These are phyloP conservation scores for Penicillium sclerotigenum DNA, from an alignment of 2,329 filamentous ascomycete species.

Conservation along the genomic window DNA sequence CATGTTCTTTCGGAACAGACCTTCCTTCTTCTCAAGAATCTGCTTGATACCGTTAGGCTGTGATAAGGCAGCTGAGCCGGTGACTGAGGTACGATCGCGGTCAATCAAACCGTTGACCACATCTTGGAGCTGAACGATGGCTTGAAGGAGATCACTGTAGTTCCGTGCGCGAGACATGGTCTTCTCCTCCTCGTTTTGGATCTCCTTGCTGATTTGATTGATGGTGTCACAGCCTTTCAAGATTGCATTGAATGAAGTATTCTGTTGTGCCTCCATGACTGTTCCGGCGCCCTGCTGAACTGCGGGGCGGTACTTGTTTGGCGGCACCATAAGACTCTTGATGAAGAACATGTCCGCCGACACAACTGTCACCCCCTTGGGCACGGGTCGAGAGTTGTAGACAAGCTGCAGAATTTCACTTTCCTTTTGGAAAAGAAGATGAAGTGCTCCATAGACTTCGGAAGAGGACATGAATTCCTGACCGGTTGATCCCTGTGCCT, in stretches of 20 bases:
- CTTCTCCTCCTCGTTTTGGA: constrained; percentile 52
- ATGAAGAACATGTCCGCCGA: constrained; percentile 93
- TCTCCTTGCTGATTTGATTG: constrained; percentile 69
- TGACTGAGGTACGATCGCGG: constrained; percentile 77
- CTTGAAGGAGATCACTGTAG: constrained; percentile 74
- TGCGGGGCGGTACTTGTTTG: constrained; percentile 87
- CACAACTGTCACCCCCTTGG: constrained; percentile 57
- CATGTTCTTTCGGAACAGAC: constrained; percentile 98
- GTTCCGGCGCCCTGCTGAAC: constrained; percentile 75
- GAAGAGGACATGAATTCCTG: constrained; percentile 78
- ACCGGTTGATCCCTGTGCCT: constrained; percentile 36
- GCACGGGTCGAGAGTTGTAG: constrained; percentile 71
- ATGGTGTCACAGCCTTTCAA: constrained; percentile 71
- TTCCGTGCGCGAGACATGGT: constrained; percentile 54
- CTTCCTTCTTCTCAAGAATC: constrained; percentile 96
- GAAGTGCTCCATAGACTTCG: constrained; percentile 77
- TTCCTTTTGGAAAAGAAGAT: constrained; percentile 80
- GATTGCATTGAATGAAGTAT: constrained; percentile 81
- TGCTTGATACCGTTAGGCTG: constrained; percentile 97
- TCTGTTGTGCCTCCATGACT: constrained; percentile 84
- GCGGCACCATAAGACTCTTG: constrained; percentile 79
- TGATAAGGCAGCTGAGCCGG: constrained; percentile 70
- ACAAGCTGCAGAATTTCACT: constrained; percentile 78
- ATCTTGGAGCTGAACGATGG: constrained; percentile 82
- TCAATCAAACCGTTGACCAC: constrained; percentile 91